Evolutionary conservation across 2,329 filamentous ascomycete species (phyloP), one percentile per base, ranked within the genome.

Genomic region (Xylaria sp.): DNA sequence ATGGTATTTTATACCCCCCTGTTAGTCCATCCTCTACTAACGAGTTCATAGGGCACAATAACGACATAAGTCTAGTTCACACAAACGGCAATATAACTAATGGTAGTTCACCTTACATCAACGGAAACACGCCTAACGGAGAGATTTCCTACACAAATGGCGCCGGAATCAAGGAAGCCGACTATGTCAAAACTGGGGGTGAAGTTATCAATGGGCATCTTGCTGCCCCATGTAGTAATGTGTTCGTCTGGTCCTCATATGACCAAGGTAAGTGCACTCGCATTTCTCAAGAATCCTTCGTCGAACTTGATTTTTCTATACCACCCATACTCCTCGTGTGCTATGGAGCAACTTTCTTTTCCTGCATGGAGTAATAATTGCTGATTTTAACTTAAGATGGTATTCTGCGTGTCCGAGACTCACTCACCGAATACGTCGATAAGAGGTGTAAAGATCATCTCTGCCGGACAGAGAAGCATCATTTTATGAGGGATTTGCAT

Each of bases 241-340:
- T 71, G 21, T 71, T 68, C 36, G 67, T 68, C 12, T 69, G 63
- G 64, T 69, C 67, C 24, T 69, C 69, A 19, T 47, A 69, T 55
- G 69, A 71, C 24, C 69, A 71, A 66, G 67, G 68, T 56, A 67
- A 50, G 39, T 59, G 39, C 7, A 30, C 42, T 34, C 4, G 11
- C 6, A 11, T 19, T 34, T 8, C 17, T 11, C 45, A 4, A 4
- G 32, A 14, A 24, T 19, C 6, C 47, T 24, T 24, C 9, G n/a
- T 12, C 8, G 7, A 24, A 50, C 54, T n/a, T 32, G 1, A 11
- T 51, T 14, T 60, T 30, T 11, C 47, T 39, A 27, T 39, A 30
- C n/a, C n/a, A 8, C 3, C n/a, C 39, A 12, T 42, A 4, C 39
- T 42, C 1, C 8, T 42, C 9, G 17, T 42, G 17, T 42, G 39